Evolutionary conservation across 2,329 filamentous ascomycete species (phyloP).

Genomic region (Arthroderma uncinatum): DNA sequence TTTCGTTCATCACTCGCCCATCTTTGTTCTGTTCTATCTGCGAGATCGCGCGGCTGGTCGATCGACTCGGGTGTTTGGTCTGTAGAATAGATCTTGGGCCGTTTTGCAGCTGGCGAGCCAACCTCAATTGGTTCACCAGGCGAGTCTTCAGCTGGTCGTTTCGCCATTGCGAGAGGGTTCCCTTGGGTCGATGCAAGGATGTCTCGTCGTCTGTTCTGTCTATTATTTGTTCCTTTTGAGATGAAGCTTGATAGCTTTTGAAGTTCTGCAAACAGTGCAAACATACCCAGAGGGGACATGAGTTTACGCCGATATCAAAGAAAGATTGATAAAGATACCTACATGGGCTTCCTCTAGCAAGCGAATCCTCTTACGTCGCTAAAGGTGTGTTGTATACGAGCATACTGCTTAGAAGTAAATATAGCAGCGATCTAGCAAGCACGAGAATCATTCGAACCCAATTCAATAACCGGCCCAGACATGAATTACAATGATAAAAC

Average conservation of each 20-base stretch:
- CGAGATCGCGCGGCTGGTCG: conserved; percentile 3
- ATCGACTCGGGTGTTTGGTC: conserved; percentile 1
- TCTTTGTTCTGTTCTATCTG: conserved; percentile 21
- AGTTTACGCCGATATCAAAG: background rate
- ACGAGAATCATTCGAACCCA: conserved; percentile 1
- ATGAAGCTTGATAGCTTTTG: background rate
- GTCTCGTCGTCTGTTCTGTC: background rate
- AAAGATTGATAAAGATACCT: no score
- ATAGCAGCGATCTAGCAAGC: background rate
- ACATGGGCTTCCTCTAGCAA: no score
- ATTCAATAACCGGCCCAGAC: background rate
- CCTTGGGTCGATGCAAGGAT: background rate
- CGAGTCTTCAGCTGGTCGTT: conserved; percentile 37
- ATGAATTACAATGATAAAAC: conserved; percentile 18
- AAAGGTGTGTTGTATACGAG: background rate
- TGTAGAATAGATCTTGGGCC: conserved; percentile 32
- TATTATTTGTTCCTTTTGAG: background rate
- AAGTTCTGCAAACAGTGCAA: conserved; percentile 17
- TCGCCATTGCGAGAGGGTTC: conserved; percentile 29
- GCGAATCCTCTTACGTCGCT: background rate
- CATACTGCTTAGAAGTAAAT: background rate
- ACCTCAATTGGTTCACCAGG: conserved; percentile 26
- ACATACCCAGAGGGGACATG: background rate
- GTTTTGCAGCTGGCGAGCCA: conserved; percentile 37
- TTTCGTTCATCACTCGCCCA: conserved; percentile 29